Conservation (phyloP, 371 early-diverging fungal genomes). For the Lichtheimia ramosa region DNA sequence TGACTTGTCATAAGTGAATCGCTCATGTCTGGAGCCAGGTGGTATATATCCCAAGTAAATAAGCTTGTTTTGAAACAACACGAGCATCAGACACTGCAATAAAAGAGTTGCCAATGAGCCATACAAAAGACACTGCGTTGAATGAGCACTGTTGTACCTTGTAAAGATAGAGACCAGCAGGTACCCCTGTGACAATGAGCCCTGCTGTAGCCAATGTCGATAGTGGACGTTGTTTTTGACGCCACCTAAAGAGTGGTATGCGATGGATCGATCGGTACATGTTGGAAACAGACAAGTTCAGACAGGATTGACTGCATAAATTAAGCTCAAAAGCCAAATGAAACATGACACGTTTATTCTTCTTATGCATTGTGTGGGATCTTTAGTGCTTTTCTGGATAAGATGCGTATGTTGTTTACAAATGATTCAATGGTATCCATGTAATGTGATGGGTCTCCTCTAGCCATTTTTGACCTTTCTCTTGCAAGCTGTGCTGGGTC, state of each 20-base stretch:
- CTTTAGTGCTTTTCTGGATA: constrained; percentile 28
- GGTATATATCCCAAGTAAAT: constrained; percentile 47
- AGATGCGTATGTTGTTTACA: constrained; percentile 58
- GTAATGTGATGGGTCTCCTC: constrained; percentile 46
- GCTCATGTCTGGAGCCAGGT: constrained; percentile 31
- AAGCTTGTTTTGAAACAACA: constrained; percentile 44
- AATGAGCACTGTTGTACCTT: constrained; percentile 6
- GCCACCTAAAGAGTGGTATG: not conserved
- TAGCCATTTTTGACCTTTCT: constrained; percentile 39
- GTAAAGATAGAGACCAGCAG: constrained; percentile 26
- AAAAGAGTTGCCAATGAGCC: too few relatives aligned
- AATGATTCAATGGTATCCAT: constrained; percentile 50
- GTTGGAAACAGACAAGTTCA: not conserved
- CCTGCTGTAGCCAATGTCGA: constrained; percentile 16
- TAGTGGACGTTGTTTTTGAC: not conserved
- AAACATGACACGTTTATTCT: not conserved
- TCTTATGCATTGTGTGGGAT: not conserved
- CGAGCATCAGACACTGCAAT: constrained; percentile 34
- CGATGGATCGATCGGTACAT: not conserved
- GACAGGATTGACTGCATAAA: not conserved
- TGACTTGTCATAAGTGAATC: constrained; percentile 2
- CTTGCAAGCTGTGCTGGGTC: constrained; percentile 34
- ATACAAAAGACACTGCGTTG: too few relatives aligned
- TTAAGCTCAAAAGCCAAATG: not conserved
- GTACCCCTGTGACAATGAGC: constrained; percentile 26